Evolutionary conservation across 2,329 filamentous ascomycete species (phyloP).

Genomic region (Hymenoscyphus albidus): DNA sequence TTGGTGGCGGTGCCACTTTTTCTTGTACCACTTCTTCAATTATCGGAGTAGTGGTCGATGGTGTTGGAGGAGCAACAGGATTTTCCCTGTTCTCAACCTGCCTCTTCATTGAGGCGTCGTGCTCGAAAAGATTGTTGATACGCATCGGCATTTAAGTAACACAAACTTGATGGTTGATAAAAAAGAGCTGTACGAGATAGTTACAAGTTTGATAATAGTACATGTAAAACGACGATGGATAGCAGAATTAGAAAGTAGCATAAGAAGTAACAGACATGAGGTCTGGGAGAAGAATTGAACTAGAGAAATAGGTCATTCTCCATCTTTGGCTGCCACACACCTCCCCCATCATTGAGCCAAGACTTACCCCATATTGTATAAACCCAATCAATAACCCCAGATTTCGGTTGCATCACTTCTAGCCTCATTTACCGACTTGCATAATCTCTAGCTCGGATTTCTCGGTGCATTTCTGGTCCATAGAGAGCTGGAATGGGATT

Average conservation of each 20-base stretch:
- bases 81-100: conserved; percentile 11
- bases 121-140: conserved; percentile 19
- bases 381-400: not conserved
- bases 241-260: not conserved
- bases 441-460: not conserved
- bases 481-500: not conserved
- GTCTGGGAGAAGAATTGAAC: not conserved
- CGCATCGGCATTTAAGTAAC: conserved; percentile 16
- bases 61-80: not conserved
- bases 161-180: not conserved
- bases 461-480: not conserved
- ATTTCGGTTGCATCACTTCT: not conserved
- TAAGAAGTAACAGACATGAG: not conserved
- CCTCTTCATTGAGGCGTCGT: conserved; percentile 18
- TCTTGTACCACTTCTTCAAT: conserved; percentile 5
- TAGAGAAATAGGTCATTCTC: not conserved
- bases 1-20: conserved; percentile 6
- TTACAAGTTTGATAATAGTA: not conserved
- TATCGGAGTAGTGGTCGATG: conserved; percentile 7
- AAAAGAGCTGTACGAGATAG: not conserved
- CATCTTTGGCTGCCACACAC: not conserved
- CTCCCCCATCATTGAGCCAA: not conserved
- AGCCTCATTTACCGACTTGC: not conserved
- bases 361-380: conserved; percentile 1
- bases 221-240: not conserved